Evolutionary conservation across 2,329 filamentous ascomycete genomes (phyloP).

Genomic region (Rutstroemia sp.): DNA sequence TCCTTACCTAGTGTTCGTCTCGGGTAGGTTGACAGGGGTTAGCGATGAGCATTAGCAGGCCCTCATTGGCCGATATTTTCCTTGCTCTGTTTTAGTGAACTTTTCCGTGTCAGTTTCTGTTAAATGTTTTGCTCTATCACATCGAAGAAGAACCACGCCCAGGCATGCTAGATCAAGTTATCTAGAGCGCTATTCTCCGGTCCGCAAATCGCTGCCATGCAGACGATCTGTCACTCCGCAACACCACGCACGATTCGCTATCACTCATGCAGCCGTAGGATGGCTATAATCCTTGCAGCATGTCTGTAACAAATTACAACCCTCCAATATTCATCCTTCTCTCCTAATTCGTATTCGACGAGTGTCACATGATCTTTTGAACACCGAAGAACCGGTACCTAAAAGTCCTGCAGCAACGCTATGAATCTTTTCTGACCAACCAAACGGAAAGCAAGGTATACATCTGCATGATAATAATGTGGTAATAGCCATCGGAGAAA

Average conservation of each 20-base stretch:
- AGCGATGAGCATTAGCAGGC: conserved; percentile 5
- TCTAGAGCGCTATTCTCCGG: neutral
- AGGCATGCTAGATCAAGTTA: conserved; percentile 1
- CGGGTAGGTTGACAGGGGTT: neutral
- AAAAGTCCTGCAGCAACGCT: conserved; percentile 8
- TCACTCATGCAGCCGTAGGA: conserved; percentile 4
- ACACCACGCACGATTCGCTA: conserved; percentile 5
- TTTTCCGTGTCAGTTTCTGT: neutral
- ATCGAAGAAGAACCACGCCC: neutral
- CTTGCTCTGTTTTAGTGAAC: neutral
- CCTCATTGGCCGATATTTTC: neutral
- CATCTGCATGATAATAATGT: conserved; percentile 8
- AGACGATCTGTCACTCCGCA: conserved; percentile 7
- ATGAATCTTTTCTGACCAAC: conserved; percentile 4
- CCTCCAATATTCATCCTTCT: conserved; percentile 3
- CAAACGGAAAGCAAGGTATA: conserved; percentile 4
- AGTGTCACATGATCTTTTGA: conserved; percentile 8
- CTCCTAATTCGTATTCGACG: neutral
- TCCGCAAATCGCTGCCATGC: neutral
- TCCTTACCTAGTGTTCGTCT: conserved; percentile 1
- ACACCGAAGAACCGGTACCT: conserved; percentile 6
- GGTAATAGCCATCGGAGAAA: conserved; percentile 5
- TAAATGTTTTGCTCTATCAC: neutral
- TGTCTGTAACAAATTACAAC: neutral
- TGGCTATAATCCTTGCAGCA: conserved; percentile 3